Percentiles rank a stretch among this genome's conserved stretches.
phyloP scores from a whole-genome alignment of 2,329 filamentous ascomycete genomes.

The Diaporthe helianthi region DNA sequence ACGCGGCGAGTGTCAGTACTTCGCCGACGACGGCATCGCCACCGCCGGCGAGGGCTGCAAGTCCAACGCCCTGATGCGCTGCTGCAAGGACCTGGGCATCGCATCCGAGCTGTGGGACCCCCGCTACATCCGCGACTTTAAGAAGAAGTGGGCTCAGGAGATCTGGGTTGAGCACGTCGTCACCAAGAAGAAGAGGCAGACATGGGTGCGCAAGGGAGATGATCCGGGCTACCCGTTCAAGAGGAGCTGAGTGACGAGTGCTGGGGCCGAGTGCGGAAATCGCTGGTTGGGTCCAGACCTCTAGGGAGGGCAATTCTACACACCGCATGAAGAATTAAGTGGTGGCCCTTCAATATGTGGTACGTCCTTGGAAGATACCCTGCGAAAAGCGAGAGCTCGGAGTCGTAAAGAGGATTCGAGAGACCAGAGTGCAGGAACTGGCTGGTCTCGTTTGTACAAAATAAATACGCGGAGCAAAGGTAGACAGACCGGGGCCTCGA shows the following conservation, averaged over 20 bases:
- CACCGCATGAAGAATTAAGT: background rate
- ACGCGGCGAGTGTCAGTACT: conserved; percentile 94
- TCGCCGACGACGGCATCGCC: conserved; percentile 82
- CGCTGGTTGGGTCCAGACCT: too few relatives aligned
- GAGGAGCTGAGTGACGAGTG: conserved; percentile 32
- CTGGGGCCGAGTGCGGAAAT: background rate
- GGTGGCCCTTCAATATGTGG: background rate
- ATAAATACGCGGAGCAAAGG: background rate
- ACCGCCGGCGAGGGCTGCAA: conserved; percentile 97
- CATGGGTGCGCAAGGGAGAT: conserved; percentile 87
- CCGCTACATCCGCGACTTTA: conserved; percentile 83
- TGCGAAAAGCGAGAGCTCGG: background rate
- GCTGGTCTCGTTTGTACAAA: background rate
- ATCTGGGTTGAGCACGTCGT: conserved; percentile 86
- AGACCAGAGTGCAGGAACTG: background rate
- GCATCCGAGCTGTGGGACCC: conserved; percentile 98
- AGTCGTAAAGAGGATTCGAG: background rate
- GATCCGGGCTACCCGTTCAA: conserved; percentile 70
- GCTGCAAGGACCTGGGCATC: conserved; percentile 96
- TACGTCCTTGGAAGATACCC: background rate
- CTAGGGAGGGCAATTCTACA: background rate
- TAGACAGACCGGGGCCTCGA: conserved; percentile 11
- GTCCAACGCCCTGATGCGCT: conserved; percentile 96
- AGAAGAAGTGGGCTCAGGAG: conserved; percentile 76
- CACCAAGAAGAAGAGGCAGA: conserved; percentile 88